Evolutionary conservation across 108 stramenopile genomes (phyloP), one percentile per base, ranked within the genome.

Genomic region (Skeletonema menzelii): DNA sequence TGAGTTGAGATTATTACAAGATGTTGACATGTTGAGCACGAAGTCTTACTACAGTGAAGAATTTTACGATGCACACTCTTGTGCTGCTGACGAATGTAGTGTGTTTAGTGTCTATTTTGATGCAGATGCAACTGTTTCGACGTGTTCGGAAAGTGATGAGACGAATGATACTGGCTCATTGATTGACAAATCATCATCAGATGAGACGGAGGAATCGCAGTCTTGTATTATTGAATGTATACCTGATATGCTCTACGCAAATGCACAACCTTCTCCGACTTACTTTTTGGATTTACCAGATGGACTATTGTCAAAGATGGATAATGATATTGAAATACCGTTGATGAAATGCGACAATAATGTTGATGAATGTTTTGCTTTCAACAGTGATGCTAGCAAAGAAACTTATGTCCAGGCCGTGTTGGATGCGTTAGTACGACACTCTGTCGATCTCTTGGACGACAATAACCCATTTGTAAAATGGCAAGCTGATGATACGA

Each of bases 401-500:
- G 22, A 17, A 32, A 55, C 37, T 37, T 32, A 56, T n/a, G 56
- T 76, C 14, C 61, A 22, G 19, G n/a, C 13, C 17, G 35, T 76
- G 17, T 61, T 76, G 24, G 61, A 76, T 42, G 26, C 28, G 7
- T 34, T 76, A 37, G 56, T 76, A 15, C 14, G 57, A 20, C 63
- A 53, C 15, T 59, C 75, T 8, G 53, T 76, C 56, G 11, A 56
- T 8, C 22, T 76, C n/a, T 24, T 63, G 35, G 37, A n/a, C 44
- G 17, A 3, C 6, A 32, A 47, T 35, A 61, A 60, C 63, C 40
- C 38, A n/a, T 13, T 26, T 17, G 19, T 44, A 1, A n/a, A 35
- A 28, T 79, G 78, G 78, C 72, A 72, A 22, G 71, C 78, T 0
- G 78, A 79, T 20, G 71, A 65, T 40, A 44, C 35, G n/a, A 79